These are phyloP conservation scores for Clitopilus hobsonii DNA, from an alignment of 768 basidiomycete species.

Conservation along the genomic window DNA sequence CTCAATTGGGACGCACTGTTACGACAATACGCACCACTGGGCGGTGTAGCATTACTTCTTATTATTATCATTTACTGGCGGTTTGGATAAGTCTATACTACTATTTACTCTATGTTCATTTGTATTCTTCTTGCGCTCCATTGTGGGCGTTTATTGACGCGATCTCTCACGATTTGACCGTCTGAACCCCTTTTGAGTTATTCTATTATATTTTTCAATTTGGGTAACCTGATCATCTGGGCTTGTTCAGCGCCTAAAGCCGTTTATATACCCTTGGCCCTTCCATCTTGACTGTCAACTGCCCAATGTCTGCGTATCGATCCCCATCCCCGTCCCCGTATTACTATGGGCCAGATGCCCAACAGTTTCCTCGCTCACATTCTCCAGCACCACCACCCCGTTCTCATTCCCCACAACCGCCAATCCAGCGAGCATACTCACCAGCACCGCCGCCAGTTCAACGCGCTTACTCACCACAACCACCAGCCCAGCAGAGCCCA, in stretches of 20 bases:
- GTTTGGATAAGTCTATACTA: conserved; percentile 45
- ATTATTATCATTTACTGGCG: conserved; percentile 78
- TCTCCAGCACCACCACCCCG: conserved; percentile 7
- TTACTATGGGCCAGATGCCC: not conserved
- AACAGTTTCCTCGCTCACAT: conserved; percentile 10
- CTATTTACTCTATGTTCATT: conserved; percentile 6
- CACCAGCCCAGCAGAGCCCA: conserved; percentile 11
- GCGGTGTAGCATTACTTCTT: conserved; percentile 73
- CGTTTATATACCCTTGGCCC: conserved; percentile 2
- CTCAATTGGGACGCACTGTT: conserved; percentile 93
- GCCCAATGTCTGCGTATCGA: conserved; percentile 7
- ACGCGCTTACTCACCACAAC: conserved; percentile 9
- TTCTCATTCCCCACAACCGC: conserved; percentile 9
- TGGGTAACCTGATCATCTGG: conserved; percentile 1
- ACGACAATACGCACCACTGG: conserved; percentile 93
- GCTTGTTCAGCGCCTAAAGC: not conserved
- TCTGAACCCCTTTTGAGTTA: conserved; percentile 1
- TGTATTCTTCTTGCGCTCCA: conserved; percentile 6
- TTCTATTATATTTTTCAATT: no score
- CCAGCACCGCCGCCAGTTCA: conserved; percentile 6
- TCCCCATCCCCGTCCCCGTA: conserved; percentile 18
- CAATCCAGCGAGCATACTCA: conserved; percentile 6
- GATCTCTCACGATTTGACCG: conserved; percentile 3
- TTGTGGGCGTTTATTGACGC: conserved; percentile 3
- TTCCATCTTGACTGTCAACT: not conserved